Conservation (phyloP, 2,329 filamentous ascomycete species). For the Colletotrichum sp. region DNA sequence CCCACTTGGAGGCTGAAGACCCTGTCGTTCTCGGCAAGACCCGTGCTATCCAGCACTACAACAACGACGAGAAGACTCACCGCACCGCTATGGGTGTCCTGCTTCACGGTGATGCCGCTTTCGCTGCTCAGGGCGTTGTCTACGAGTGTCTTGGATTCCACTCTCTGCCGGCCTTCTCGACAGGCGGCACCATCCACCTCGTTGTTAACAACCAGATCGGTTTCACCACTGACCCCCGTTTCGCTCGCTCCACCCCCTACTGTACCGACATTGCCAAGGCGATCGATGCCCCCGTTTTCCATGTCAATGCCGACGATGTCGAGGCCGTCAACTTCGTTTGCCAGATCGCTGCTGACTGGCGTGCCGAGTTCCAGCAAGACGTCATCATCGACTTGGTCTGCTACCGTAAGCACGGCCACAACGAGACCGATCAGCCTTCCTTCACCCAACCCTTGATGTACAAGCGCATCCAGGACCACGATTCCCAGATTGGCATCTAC, state of each 20-base stretch:
- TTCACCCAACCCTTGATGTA: slow-evolving; percentile 99
- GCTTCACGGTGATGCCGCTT: slow-evolving; percentile 95
- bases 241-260: slow-evolving; percentile 96
- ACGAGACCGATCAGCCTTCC: slow-evolving; percentile 98
- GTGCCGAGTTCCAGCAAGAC: slow-evolving; percentile 97
- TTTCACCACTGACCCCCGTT: slow-evolving; percentile 98
- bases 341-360: slow-evolving; percentile 96
- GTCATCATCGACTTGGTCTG: slow-evolving; percentile 98
- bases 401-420: slow-evolving; percentile 99
- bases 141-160: slow-evolving; percentile 99
- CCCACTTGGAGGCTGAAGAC: slow-evolving; percentile 97
- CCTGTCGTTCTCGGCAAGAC: slow-evolving; percentile 98
- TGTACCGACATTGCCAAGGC: slow-evolving; percentile 99
- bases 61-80: slow-evolving; percentile 91
- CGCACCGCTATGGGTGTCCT: slow-evolving; percentile 93
- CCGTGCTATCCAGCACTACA: slow-evolving; percentile 97
- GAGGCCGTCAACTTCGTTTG: slow-evolving; percentile 99
- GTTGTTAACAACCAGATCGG: slow-evolving; percentile 99
- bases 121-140: slow-evolving; percentile 94
- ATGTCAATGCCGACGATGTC: slow-evolving; percentile 98
- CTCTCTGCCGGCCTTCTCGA: slow-evolving; percentile 93
- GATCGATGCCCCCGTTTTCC: slow-evolving; percentile 97
- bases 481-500: slow-evolving; percentile 88
- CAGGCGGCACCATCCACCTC: slow-evolving; percentile 94
- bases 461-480: slow-evolving; percentile 90